phyloP scores from a whole-genome alignment of 306 rosid genomes.

The Acmispon strigosus region DNA sequence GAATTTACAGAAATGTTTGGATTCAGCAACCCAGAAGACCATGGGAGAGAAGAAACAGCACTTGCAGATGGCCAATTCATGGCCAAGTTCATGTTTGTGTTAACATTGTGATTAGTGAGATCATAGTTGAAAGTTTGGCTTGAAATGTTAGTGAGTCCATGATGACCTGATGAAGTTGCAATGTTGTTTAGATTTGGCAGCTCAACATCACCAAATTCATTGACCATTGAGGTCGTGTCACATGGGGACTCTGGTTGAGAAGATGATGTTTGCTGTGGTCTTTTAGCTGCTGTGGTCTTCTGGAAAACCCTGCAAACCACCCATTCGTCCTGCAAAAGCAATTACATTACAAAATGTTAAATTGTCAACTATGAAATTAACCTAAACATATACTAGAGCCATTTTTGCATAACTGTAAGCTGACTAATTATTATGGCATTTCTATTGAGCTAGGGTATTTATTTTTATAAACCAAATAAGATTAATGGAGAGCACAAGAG shows the following conservation, averaged over 20 bases:
- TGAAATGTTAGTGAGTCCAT: constrained; percentile 27
- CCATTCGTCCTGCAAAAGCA: constrained; percentile 70
- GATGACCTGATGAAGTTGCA: constrained; percentile 34
- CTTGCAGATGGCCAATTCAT: constrained; percentile 49
- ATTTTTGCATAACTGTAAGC: too few species aligned
- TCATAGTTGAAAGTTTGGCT: constrained; percentile 27
- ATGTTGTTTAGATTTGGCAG: constrained; percentile 40
- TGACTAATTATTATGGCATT: too few species aligned
- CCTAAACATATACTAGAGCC: not conserved
- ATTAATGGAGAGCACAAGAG: too few species aligned
- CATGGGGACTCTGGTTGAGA: constrained; percentile 69
- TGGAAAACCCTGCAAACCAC: constrained; percentile 94
- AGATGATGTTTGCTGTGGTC: constrained; percentile 47
- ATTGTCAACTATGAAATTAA: not conserved
- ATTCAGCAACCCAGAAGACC: constrained; percentile 51
- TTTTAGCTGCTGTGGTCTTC: constrained; percentile 49
- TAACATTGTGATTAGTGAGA: constrained; percentile 14
- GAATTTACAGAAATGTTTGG: constrained; percentile 58
- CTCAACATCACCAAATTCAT: constrained; percentile 69
- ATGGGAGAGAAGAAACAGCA: constrained; percentile 32
- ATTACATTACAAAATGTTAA: not conserved
- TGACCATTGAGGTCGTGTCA: constrained; percentile 54
- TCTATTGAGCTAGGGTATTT: too few species aligned
- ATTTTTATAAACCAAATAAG: too few species aligned
- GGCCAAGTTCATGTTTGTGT: constrained; percentile 42